A percentile compares a stretch with the other conserved stretches of the same genome.
These are phyloP conservation scores for Dentipellis fragilis DNA, from an alignment of 768 basidiomycete genomes.

Conservation along the genomic window DNA sequence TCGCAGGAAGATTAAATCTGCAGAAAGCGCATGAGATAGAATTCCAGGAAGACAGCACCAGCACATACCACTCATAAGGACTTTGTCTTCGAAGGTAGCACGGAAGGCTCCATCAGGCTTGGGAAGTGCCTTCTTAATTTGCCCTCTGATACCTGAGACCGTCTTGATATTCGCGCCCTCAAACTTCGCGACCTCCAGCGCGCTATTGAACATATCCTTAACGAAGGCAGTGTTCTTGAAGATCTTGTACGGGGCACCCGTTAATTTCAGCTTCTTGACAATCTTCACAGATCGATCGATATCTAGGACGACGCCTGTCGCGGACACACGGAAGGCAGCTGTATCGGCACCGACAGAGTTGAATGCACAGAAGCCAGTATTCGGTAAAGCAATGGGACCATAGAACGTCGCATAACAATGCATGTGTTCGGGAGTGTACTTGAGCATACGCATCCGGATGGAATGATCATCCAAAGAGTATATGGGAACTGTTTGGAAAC, in stretches of 20 bases:
- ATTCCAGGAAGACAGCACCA: not conserved
- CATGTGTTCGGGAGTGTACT: conserved; percentile 99
- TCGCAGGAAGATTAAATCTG: conserved; percentile 90
- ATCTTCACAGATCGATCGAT: conserved; percentile 89
- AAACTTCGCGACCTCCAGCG: conserved; percentile 95
- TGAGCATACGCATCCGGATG: conserved; percentile 98
- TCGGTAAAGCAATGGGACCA: conserved; percentile 83
- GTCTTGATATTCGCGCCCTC: conserved; percentile 96
- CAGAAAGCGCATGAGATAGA: not conserved
- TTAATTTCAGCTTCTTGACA: conserved; percentile 97
- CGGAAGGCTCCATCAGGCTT: conserved; percentile 94
- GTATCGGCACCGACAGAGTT: conserved; percentile 63
- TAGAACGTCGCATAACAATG: conserved; percentile 98
- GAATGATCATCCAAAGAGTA: conserved; percentile 97
- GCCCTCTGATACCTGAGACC: conserved; percentile 91
- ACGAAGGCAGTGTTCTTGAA: conserved; percentile 99
- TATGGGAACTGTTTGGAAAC: conserved; percentile 91
- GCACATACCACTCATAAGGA: conserved; percentile 83
- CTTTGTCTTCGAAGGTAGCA: conserved; percentile 97
- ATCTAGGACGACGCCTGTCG: conserved; percentile 91
- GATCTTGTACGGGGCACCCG: conserved; percentile 92
- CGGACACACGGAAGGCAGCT: conserved; percentile 79
- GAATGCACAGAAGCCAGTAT: conserved; percentile 97
- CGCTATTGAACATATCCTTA: conserved; percentile 92
- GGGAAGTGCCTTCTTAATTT: conserved; percentile 91